These are phyloP conservation scores for Plasmodium malariae DNA, from an alignment of 169 alveolate genomes.

Conservation along the genomic window DNA sequence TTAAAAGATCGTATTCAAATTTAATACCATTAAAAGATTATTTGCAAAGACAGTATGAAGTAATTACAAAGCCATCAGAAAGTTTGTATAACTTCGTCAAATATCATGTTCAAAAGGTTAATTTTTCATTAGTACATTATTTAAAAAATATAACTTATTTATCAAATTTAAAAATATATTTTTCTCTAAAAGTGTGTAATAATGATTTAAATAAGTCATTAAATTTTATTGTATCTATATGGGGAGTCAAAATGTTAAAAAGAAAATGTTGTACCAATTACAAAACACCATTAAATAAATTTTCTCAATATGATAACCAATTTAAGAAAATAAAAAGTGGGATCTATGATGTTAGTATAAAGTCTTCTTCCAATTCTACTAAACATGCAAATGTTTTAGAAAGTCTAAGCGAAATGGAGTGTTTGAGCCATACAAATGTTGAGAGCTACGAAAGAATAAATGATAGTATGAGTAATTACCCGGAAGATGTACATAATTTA, in stretches of 20 bases:
- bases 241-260: conserved; percentile 62
- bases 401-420: not conserved
- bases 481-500: not conserved
- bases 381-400: not conserved
- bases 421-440: conserved; percentile 2
- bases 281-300: not conserved
- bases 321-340: conserved; percentile 2
- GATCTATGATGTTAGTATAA: not conserved
- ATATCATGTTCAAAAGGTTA: conserved; percentile 39
- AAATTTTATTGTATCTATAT: conserved; percentile 33
- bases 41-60: conserved; percentile 71
- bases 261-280: conserved; percentile 21
- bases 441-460: not conserved
- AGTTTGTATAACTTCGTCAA: conserved; percentile 44
- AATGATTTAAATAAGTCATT: conserved; percentile 48
- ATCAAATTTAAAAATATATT: conserved; percentile 46
- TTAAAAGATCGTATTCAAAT: conserved; percentile 38
- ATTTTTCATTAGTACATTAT: conserved; percentile 35
- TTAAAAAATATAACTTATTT: conserved; percentile 49
- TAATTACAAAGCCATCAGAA: conserved; percentile 52
- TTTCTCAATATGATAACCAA: conserved; percentile 14
- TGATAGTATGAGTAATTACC: not conserved
- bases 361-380: not conserved
- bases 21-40: conserved; percentile 56
- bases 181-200: conserved; percentile 51